These are phyloP conservation scores for Chrysanthemum lavandulifolium DNA, from an alignment of 129 eudicot species.

Conservation along the genomic window DNA sequence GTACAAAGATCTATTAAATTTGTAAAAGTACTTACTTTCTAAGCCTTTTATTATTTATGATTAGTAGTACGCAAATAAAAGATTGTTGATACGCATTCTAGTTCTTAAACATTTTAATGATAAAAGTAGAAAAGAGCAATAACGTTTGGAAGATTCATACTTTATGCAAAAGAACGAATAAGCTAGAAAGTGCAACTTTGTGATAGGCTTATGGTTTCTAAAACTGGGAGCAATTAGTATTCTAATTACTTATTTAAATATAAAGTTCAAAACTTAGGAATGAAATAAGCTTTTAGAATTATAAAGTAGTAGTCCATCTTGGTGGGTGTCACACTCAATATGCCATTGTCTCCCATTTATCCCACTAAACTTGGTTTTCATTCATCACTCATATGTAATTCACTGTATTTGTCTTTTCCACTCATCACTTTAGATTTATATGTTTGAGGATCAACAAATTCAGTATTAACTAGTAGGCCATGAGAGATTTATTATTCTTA, in stretches of 20 bases:
- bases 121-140: not conserved
- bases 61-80: not conserved
- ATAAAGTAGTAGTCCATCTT: conserved; percentile 33
- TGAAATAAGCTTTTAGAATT: conserved; percentile 8
- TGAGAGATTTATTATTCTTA: too few species aligned
- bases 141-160: not conserved
- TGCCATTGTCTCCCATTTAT: conserved; percentile 29
- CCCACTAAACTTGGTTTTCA: conserved; percentile 37
- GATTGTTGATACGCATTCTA: not conserved
- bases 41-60: too few species aligned
- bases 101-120: not conserved
- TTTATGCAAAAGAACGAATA: conserved; percentile 22
- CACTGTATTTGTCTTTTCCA: not conserved
- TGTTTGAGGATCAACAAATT: not conserved
- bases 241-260: conserved; percentile 12
- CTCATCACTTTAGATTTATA: not conserved
- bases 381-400: conserved; percentile 24
- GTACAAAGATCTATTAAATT: too few species aligned
- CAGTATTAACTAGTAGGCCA: not conserved
- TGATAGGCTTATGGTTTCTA: conserved; percentile 27
- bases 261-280: conserved; percentile 14
- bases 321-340: conserved; percentile 29
- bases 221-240: conserved; percentile 31
- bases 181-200: conserved; percentile 13
- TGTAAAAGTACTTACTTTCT: too few species aligned